A percentile compares a stretch with the other conserved stretches of the same genome.
These are phyloP conservation scores for Puccinia novopanici DNA, from an alignment of 1,284 basidiomycete genomes.

Conservation along the genomic window DNA sequence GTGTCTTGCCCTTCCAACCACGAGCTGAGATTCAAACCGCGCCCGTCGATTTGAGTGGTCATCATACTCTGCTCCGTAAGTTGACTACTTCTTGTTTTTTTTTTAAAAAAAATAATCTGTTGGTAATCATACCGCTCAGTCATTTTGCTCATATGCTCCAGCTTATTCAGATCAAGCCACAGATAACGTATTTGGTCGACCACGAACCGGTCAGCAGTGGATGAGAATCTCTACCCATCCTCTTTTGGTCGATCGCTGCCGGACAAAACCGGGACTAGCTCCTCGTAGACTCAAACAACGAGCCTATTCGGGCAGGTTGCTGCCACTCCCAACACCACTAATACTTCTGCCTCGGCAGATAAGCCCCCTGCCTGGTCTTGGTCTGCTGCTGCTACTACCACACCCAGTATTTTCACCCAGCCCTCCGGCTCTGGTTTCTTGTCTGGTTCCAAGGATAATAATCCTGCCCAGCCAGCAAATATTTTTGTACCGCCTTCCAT, in stretches of 20 bases:
- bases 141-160: not conserved
- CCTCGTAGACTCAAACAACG: not conserved
- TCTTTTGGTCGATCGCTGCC: conserved; percentile 64
- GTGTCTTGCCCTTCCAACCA: no score
- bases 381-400: not conserved
- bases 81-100: not conserved
- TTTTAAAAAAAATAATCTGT: not conserved
- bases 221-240: conserved; percentile 69
- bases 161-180: conserved; percentile 42
- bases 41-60: conserved; percentile 22
- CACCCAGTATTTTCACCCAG: not conserved
- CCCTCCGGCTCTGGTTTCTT: not conserved
- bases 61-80: conserved; percentile 44
- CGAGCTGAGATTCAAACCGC: conserved; percentile 38
- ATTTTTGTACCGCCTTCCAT: not conserved
- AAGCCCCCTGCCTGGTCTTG: not conserved
- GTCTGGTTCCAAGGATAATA: not conserved
- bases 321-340: not conserved
- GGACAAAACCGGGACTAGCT: not conserved
- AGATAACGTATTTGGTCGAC: conserved; percentile 45
- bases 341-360: not conserved
- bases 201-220: conserved; percentile 44
- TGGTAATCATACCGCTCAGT: not conserved
- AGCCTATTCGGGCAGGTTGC: conserved; percentile 5
- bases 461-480: not conserved